These are phyloP conservation scores for Calonectria fujianensis DNA, from an alignment of 2,329 filamentous ascomycete genomes.

Conservation along the genomic window DNA sequence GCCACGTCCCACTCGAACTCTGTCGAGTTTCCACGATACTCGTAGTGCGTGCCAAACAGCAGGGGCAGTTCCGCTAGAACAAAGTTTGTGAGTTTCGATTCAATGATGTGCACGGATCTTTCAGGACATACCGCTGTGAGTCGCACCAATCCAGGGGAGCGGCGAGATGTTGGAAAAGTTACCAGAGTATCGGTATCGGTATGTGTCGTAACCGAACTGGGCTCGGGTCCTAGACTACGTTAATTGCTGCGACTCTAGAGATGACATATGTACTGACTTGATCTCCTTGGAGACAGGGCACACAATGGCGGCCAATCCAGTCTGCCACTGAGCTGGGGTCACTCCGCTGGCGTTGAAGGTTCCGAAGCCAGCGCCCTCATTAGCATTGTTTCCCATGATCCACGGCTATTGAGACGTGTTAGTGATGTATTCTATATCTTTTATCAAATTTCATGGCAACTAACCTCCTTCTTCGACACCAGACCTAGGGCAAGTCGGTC, in stretches of 20 bases:
- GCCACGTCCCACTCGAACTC: slow-evolving; percentile 56
- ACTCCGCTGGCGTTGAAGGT: slow-evolving; percentile 37
- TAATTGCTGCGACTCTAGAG: not conserved
- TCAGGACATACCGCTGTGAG: slow-evolving; percentile 50
- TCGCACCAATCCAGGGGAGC: slow-evolving; percentile 61
- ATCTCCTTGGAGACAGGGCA: slow-evolving; percentile 42
- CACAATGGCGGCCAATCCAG: slow-evolving; percentile 38
- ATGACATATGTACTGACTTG: slow-evolving; percentile 3
- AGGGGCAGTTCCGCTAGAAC: slow-evolving; percentile 55
- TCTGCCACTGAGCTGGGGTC: slow-evolving; percentile 33
- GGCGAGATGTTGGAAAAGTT: slow-evolving; percentile 64
- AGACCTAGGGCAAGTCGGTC: slow-evolving; percentile 41
- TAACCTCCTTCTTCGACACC: slow-evolving; percentile 42
- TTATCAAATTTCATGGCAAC: not conserved
- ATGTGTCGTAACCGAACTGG: slow-evolving; percentile 54
- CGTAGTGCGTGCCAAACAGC: slow-evolving; percentile 56
- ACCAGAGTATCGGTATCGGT: slow-evolving; percentile 64
- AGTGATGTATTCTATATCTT: not conserved
- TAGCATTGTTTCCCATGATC: slow-evolving; percentile 44
- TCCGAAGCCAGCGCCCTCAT: slow-evolving; percentile 44
- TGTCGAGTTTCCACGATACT: slow-evolving; percentile 56
- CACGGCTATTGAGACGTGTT: slow-evolving; percentile 28
- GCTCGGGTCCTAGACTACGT: slow-evolving; percentile 34
- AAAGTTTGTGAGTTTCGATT: not conserved
- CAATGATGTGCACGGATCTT: not conserved